Percentiles rank a stretch among this genome's conserved stretches.
Evolutionary conservation across 768 basidiomycete species (phyloP).

Genomic region (Russula vinacea): DNA sequence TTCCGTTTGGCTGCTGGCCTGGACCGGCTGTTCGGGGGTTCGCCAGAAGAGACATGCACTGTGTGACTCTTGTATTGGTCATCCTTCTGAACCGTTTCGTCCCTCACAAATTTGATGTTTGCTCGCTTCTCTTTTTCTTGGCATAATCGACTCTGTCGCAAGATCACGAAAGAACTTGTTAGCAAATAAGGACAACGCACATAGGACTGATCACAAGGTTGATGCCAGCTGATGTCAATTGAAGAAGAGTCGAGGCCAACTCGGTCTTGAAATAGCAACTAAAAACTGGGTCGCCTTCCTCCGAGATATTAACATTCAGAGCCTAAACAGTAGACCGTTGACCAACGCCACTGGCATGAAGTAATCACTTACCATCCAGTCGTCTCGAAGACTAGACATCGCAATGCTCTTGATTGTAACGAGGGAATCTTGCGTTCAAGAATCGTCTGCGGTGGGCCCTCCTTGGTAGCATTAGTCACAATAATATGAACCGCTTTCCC

Average conservation of each 20-base stretch:
- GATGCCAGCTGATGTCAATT: constrained; percentile 73
- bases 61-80: constrained; percentile 93
- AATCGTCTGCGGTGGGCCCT: constrained; percentile 54
- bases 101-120: constrained; percentile 82
- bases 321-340: constrained; percentile 45
- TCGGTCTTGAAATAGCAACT: constrained; percentile 96
- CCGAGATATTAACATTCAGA: constrained; percentile 72
- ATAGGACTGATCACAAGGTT: constrained; percentile 69
- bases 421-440: constrained; percentile 89
- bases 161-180: constrained; percentile 1
- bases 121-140: constrained; percentile 97
- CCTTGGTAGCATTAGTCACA: constrained; percentile 51
- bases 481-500: constrained; percentile 82
- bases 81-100: constrained; percentile 74
- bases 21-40: constrained; percentile 76
- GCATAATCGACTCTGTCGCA: constrained; percentile 74
- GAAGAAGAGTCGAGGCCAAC: constrained; percentile 75
- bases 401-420: constrained; percentile 83
- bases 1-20: constrained; percentile 84
- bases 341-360: neutral
- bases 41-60: constrained; percentile 85
- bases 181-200: constrained; percentile 46
- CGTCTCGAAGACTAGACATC: constrained; percentile 87
- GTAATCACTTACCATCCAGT: constrained; percentile 74
- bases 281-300: constrained; percentile 94